Conservation (phyloP, 805 yeast genomes). For the Hanseniaspora mollemarum region DNA sequence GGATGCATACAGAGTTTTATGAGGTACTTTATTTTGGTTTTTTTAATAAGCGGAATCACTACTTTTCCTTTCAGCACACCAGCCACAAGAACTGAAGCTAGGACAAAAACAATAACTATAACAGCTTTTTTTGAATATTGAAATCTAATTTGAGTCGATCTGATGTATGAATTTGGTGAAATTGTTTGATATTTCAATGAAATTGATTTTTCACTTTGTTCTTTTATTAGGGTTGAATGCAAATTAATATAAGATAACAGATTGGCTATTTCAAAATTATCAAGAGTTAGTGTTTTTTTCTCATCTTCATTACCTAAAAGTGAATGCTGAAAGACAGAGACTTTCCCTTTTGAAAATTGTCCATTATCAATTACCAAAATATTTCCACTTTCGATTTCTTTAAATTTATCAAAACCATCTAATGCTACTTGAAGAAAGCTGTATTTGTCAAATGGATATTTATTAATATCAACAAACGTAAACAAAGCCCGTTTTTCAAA, state of each 20-base stretch:
- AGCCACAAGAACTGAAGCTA: neutral
- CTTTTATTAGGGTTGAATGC: neutral
- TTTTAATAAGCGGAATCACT: neutral
- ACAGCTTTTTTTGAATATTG: neutral
- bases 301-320: neutral
- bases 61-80: neutral
- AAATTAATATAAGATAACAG: neutral
- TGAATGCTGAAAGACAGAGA: neutral
- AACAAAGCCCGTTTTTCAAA: conserved; percentile 35
- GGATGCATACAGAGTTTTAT: neutral
- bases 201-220: neutral
- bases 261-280: neutral
- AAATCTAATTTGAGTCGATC: neutral
- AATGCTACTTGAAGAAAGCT: conserved; percentile 10
- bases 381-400: conserved; percentile 14
- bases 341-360: neutral
- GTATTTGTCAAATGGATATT: conserved; percentile 19
- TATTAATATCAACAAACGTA: conserved; percentile 42
- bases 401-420: conserved; percentile 10
- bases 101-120: neutral
- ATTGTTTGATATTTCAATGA: neutral
- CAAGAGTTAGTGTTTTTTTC: neutral
- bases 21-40: neutral
- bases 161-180: neutral
- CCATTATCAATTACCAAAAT: conserved; percentile 20